Conservation (phyloP, 805 yeast genomes). For the Torulaspora microellipsoides region DNA sequence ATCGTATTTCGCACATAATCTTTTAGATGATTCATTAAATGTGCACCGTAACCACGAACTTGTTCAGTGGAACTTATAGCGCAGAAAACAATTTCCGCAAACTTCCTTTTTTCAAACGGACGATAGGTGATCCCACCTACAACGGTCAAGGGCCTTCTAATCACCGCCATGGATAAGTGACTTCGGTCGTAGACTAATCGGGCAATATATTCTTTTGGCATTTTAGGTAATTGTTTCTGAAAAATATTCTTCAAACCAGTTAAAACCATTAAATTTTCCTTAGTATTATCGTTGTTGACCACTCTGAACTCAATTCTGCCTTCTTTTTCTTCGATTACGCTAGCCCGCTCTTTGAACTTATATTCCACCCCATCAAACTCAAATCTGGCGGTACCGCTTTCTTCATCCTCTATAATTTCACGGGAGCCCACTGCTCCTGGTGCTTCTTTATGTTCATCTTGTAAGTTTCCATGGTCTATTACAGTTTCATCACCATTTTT, state of each 20-base stretch:
- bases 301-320: slow-evolving; percentile 93
- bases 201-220: slow-evolving; percentile 97
- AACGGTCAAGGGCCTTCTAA: slow-evolving; percentile 86
- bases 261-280: slow-evolving; percentile 82
- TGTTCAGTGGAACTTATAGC: slow-evolving; percentile 97
- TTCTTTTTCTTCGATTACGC: slow-evolving; percentile 89
- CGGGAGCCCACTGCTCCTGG: slow-evolving; percentile 23
- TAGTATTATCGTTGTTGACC: slow-evolving; percentile 88
- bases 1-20: slow-evolving; percentile 91
- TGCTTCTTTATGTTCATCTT: slow-evolving; percentile 2
- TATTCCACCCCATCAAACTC: slow-evolving; percentile 69
- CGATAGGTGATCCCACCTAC: slow-evolving; percentile 97
- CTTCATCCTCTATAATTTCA: slow-evolving; percentile 27
- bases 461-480: no score
- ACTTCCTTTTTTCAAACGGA: slow-evolving; percentile 84
- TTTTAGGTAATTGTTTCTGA: slow-evolving; percentile 95
- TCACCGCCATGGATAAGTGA: slow-evolving; percentile 94
- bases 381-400: slow-evolving; percentile 39
- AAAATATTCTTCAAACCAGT: slow-evolving; percentile 95
- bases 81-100: slow-evolving; percentile 98
- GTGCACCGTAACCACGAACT: slow-evolving; percentile 98
- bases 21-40: slow-evolving; percentile 93
- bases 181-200: slow-evolving; percentile 90
- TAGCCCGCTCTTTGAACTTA: slow-evolving; percentile 85
- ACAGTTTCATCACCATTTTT: neutral